These are phyloP conservation scores for Elaphomyces granulatus DNA, from an alignment of 495 filamentous ascomycete species.

Conservation along the genomic window DNA sequence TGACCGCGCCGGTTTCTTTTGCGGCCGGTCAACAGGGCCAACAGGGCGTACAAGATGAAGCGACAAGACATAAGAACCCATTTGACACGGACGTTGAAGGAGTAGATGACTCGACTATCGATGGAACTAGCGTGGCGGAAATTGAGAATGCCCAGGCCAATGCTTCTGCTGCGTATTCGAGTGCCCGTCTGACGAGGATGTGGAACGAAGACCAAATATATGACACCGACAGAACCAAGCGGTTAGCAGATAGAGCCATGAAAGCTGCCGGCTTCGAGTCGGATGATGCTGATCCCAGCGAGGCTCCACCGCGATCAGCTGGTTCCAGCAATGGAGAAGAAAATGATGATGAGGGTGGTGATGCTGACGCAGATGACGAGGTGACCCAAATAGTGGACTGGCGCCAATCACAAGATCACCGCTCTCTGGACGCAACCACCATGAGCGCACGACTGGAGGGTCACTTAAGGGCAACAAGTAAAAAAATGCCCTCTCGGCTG, in stretches of 20 bases:
- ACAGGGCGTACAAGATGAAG: constrained; percentile 13
- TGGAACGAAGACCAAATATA: not conserved
- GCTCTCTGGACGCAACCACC: constrained; percentile 19
- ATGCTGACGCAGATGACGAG: constrained; percentile 17
- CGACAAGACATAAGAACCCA: constrained; percentile 17
- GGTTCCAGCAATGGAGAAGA: constrained; percentile 17
- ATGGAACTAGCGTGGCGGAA: constrained; percentile 26
- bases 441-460: constrained; percentile 28
- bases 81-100: constrained; percentile 36
- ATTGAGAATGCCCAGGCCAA: constrained; percentile 8
- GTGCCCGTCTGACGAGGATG: not conserved
- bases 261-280: constrained; percentile 25
- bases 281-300: constrained; percentile 20
- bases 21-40: constrained; percentile 9
- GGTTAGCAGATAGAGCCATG: constrained; percentile 23
- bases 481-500: constrained; percentile 11
- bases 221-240: constrained; percentile 4
- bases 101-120: constrained; percentile 33
- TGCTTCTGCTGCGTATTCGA: not conserved
- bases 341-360: constrained; percentile 13
- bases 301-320: constrained; percentile 22
- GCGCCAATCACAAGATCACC: constrained; percentile 18
- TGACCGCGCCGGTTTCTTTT: constrained; percentile 10
- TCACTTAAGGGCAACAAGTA: constrained; percentile 27
- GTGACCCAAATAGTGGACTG: constrained; percentile 10